Conservation (phyloP, 371 early-diverging fungal species). For the Paramicrosporidium saccamoebae region DNA sequence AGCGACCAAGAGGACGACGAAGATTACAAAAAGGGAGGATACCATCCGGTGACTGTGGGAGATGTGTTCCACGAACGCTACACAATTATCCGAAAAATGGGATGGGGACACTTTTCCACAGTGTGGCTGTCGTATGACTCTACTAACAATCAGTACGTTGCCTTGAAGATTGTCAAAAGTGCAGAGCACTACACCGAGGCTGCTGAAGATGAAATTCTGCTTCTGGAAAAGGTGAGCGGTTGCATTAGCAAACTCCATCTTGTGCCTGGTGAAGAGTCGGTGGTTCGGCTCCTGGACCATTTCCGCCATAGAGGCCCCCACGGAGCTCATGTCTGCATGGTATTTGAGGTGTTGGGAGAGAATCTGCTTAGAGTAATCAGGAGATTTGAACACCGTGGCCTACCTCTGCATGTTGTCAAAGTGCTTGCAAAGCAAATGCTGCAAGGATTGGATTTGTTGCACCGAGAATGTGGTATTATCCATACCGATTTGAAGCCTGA, state of each 20-base stretch:
- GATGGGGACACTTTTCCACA: conserved; percentile 93
- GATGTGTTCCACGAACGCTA: conserved; percentile 54
- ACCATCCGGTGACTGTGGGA: conserved; percentile 57
- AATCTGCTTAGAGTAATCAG: conserved; percentile 53
- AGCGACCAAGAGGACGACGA: conserved; percentile 61
- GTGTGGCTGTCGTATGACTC: conserved; percentile 70
- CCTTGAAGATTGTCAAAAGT: conserved; percentile 82
- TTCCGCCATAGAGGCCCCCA: conserved; percentile 62
- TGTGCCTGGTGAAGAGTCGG: conserved; percentile 18
- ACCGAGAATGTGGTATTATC: conserved; percentile 79
- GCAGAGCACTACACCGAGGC: conserved; percentile 82
- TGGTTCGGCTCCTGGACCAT: conserved; percentile 53
- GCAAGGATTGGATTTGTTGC: conserved; percentile 65
- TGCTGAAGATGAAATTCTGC: conserved; percentile 73
- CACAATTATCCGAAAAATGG: conserved; percentile 51
- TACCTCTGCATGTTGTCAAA: conserved; percentile 47
- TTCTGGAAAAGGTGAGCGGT: conserved; percentile 33
- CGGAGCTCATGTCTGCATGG: conserved; percentile 80
- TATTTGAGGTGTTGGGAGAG: conserved; percentile 83
- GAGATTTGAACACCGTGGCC: conserved; percentile 19
- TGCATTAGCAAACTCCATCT: too few species aligned
- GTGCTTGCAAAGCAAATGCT: conserved; percentile 53
- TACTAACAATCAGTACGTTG: conserved; percentile 34
- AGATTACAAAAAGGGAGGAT: conserved; percentile 70
- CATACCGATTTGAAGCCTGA: conserved; percentile 96